Evolutionary conservation across 345 rosid genomes (phyloP), one percentile per base, ranked within the genome.

Genomic region (Gossypium anomalum): DNA sequence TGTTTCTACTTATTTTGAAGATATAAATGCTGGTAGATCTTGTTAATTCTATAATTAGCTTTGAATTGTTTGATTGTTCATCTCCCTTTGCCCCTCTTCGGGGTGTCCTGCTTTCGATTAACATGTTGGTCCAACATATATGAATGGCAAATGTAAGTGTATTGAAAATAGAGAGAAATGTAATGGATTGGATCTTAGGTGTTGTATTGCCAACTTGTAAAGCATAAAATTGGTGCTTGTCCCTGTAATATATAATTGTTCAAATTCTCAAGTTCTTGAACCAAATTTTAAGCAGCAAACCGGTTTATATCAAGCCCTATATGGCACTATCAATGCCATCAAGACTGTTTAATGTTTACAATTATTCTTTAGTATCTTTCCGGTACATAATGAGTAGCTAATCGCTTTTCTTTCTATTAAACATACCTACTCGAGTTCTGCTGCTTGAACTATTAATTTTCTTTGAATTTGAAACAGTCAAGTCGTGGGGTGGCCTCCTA

Each of bases 401-500:
- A 60, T 68, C 29, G 13, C 4, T 48, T 52, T 41, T 48, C 41
- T 52, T 41, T 59, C 25, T 49, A 15, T 16, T 67, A 43, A 34
- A 49, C 27, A 15, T 58, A 15, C 17, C 51, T 15, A 34, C 5
- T 19, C 43, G 12, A 58, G 43, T 43, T 71, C 9, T 43, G 55
- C 43, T 65, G 38, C 41, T 4, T 38, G 29, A 57, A 61, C 55
- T 72, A 12, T 76, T 49, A 51, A 59, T 25, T 70, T 63, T 76
- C 20, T 49, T 56, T 72, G 43, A 57, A 56, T 75, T 72, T 67
- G 67, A 73, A 80, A 72, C 89, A 91, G 93, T 77, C 97, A 89
- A 79, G 90, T 89, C 58, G 95, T 88, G 62, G 98, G 98, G 56
- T 94, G 98, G 98, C 98, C 98, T 76, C 98, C 98, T 20, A 80